These are phyloP conservation scores for Aspergillus quadrilineatus DNA, from an alignment of 2,329 filamentous ascomycete species.

Conservation along the genomic window DNA sequence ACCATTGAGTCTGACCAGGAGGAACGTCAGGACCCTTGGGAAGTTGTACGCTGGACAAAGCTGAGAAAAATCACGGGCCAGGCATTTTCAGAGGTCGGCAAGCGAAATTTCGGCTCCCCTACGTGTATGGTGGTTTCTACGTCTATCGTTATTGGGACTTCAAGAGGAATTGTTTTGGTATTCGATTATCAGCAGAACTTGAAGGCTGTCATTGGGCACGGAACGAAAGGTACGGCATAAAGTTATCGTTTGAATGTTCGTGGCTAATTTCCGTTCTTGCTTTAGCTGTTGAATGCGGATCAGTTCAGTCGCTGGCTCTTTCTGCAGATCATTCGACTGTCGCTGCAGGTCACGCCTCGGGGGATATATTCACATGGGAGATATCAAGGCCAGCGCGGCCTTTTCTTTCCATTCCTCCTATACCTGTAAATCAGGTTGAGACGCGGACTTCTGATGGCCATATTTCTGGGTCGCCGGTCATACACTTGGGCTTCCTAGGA, in stretches of 20 bases:
- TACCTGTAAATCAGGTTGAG: slow-evolving; percentile 65
- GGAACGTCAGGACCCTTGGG: slow-evolving; percentile 81
- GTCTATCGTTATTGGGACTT: slow-evolving; percentile 84
- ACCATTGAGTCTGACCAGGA: slow-evolving; percentile 65
- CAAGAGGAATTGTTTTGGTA: slow-evolving; percentile 88
- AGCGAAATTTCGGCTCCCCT: slow-evolving; percentile 85
- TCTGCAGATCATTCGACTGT: slow-evolving; percentile 93
- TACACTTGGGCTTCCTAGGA: slow-evolving; percentile 92
- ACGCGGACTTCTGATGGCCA: slow-evolving; percentile 77
- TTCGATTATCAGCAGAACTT: slow-evolving; percentile 98
- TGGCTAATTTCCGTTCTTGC: not conserved
- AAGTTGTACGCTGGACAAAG: slow-evolving; percentile 94
- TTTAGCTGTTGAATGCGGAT: slow-evolving; percentile 81
- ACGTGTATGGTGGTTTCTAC: slow-evolving; percentile 88
- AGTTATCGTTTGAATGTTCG: not conserved
- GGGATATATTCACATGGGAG: slow-evolving; percentile 97
- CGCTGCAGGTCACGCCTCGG: slow-evolving; percentile 83
- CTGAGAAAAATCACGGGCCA: slow-evolving; percentile 85
- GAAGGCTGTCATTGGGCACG: slow-evolving; percentile 89
- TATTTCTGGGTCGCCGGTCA: slow-evolving; percentile 70
- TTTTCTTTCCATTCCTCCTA: slow-evolving; percentile 80
- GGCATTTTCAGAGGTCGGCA: slow-evolving; percentile 88
- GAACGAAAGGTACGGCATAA: slow-evolving; percentile 70
- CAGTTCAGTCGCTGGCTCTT: slow-evolving; percentile 82
- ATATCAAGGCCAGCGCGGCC: slow-evolving; percentile 76